These are phyloP conservation scores for Microcyclospora pomicola DNA, from an alignment of 2,329 filamentous ascomycete species.

Conservation along the genomic window DNA sequence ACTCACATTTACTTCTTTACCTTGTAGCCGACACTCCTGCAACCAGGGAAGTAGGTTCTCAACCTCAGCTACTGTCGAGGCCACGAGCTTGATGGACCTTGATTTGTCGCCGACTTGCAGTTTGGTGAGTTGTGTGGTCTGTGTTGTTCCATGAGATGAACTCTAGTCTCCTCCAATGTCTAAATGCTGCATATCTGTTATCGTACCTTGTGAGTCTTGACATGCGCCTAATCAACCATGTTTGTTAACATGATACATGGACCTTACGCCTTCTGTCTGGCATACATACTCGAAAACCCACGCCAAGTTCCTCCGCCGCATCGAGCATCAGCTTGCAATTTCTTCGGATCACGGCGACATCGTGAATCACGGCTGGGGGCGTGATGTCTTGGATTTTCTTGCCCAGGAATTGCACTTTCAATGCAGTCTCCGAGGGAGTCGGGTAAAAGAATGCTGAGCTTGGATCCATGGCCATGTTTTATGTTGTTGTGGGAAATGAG, in stretches of 20 bases:
- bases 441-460: conserved; percentile 17
- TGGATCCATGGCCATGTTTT: no score
- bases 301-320: conserved; percentile 42
- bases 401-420: conserved; percentile 39
- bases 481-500: no score
- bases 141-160: background rate
- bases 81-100: conserved; percentile 47
- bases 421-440: conserved; percentile 17
- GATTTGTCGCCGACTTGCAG: conserved; percentile 51
- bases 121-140: conserved; percentile 53
- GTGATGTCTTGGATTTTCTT: conserved; percentile 46
- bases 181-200: background rate
- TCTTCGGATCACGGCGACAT: conserved; percentile 48
- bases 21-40: conserved; percentile 40
- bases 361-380: conserved; percentile 55
- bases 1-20: conserved; percentile 46
- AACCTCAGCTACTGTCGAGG: conserved; percentile 61
- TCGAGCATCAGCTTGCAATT: conserved; percentile 63
- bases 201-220: conserved; percentile 75
- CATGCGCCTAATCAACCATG: conserved; percentile 39
- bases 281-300: conserved; percentile 44
- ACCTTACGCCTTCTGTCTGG: no score
- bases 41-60: conserved; percentile 52
- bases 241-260: no score
- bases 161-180: background rate